Evolutionary conservation across 2,329 filamentous ascomycete species (phyloP).

Genomic region (Colletotrichum eleusines): DNA sequence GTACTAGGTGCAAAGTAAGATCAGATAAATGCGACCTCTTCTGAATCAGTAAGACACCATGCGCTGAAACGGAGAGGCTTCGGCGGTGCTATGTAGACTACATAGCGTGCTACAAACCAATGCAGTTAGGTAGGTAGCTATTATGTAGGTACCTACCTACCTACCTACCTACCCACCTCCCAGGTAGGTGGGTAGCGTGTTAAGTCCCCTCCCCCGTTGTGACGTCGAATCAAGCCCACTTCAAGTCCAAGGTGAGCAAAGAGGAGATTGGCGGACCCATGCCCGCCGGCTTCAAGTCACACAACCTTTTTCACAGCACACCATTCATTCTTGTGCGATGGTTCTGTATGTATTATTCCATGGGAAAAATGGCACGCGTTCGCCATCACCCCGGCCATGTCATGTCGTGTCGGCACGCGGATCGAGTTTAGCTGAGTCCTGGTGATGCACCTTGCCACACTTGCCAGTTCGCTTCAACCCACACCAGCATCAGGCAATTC

Average conservation of each 20-base stretch:
- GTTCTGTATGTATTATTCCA: background rate
- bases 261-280: conserved; percentile 39
- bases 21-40: conserved; percentile 23
- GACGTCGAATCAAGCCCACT: conserved; percentile 42
- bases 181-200: background rate
- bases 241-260: conserved; percentile 28
- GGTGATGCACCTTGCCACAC: background rate
- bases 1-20: background rate
- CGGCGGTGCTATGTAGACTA: background rate
- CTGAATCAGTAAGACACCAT: conserved; percentile 14
- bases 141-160: background rate
- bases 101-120: no score
- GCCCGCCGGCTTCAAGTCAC: conserved; percentile 11
- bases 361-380: background rate
- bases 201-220: conserved; percentile 18
- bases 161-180: background rate
- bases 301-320: background rate
- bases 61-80: conserved; percentile 1
- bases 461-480: background rate
- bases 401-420: background rate
- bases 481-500: conserved; percentile 1
- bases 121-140: background rate
- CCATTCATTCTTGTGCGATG: conserved; percentile 14
- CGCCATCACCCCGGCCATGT: background rate
- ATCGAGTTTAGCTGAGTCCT: background rate